phyloP scores from a whole-genome alignment of 106 monocot genomes.

The Amphibolis antarctica region DNA sequence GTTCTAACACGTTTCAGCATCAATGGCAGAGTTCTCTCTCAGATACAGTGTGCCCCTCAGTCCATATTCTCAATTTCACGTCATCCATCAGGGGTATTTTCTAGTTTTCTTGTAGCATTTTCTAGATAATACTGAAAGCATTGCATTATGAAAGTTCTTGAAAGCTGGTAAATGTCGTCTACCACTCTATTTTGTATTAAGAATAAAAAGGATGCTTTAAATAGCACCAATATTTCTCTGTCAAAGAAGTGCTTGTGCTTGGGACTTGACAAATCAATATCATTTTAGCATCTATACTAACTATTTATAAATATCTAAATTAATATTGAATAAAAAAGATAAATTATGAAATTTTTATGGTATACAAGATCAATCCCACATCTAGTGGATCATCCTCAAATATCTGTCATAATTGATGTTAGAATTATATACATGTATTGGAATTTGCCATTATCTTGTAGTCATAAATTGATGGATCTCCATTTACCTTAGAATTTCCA shows the following conservation, averaged over 20 bases:
- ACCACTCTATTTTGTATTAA: too few species aligned
- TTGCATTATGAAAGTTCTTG: not conserved
- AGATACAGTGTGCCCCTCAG: conserved; percentile 86
- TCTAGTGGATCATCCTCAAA: too few species aligned
- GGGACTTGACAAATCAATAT: not conserved
- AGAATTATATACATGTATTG: too few species aligned
- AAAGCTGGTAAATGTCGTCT: not conserved
- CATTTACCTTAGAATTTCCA: too few species aligned
- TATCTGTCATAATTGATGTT: too few species aligned
- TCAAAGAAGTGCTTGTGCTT: not conserved
- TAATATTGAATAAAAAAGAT: not conserved
- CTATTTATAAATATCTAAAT: too few species aligned
- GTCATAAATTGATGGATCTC: too few species aligned
- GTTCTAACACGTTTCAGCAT: conserved; percentile 54
- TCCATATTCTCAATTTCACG: conserved; percentile 69
- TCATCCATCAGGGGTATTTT: conserved; percentile 73
- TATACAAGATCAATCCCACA: too few species aligned
- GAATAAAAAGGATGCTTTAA: too few species aligned
- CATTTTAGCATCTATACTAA: not conserved
- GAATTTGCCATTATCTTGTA: too few species aligned
- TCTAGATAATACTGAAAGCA: not conserved
- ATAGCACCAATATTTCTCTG: too few species aligned
- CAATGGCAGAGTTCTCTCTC: conserved; percentile 58
- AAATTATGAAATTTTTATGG: too few species aligned
- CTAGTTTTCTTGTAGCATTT: not conserved